Conservation (phyloP, 805 yeast species). For the Starmerella khaoyaiensis region DNA sequence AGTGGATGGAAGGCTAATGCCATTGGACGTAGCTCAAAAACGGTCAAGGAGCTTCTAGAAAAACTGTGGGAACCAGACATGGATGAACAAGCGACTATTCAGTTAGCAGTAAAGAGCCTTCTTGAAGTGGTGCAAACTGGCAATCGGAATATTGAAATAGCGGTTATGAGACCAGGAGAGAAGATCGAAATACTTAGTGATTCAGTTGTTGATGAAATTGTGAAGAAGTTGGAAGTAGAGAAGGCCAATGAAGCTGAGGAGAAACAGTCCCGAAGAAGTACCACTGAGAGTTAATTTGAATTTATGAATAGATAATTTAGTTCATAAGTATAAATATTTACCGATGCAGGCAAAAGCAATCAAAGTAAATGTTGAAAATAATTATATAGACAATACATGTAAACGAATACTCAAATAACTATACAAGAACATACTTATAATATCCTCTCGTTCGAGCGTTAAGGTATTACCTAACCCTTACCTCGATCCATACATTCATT, state of each 20-base stretch:
- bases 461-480: too few species aligned
- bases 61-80: constrained; percentile 58
- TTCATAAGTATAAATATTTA: too few species aligned
- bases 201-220: constrained; percentile 63
- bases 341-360: too few species aligned
- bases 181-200: constrained; percentile 44
- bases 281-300: too few species aligned
- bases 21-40: constrained; percentile 87
- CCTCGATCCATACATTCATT: too few species aligned
- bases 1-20: constrained; percentile 98
- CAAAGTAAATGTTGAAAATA: too few species aligned
- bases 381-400: too few species aligned
- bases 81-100: constrained; percentile 57
- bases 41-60: constrained; percentile 90
- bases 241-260: constrained; percentile 57
- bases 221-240: constrained; percentile 74
- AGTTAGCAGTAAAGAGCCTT: constrained; percentile 71
- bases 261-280: constrained; percentile 28
- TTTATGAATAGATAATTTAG: too few species aligned
- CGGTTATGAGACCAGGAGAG: constrained; percentile 64
- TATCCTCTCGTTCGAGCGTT: too few species aligned
- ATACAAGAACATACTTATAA: neutral
- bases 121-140: constrained; percentile 97
- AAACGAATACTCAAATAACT: too few species aligned
- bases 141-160: constrained; percentile 87